Base-by-base conservation (phyloP, 352 stramenopile genomes). In the Phytophthora capsici region DNA sequence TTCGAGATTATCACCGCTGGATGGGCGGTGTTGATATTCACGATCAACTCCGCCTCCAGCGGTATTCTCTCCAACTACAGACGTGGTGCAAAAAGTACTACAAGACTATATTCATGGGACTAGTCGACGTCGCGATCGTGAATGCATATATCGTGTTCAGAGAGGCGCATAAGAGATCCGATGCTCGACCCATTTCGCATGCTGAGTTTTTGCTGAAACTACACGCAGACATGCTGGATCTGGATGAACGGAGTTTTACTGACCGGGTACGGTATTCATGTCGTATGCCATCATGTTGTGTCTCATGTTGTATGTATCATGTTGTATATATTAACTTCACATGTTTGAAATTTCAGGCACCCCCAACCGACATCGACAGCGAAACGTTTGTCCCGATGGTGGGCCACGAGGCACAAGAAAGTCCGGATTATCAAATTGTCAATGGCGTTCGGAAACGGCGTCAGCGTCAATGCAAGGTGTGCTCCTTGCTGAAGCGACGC, bases 61-160 rank as follows among this genome's bases (percentile, higher is more conserved):
- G 37, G 0, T 65, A 69, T 32, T 63, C 59, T 4, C 36, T 73
- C 1, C 59, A 73, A 26, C 26, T 49, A 4, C 49, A 45, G 36
- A 41, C 14, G 25, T 14, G 51, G 5, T 56, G 62, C 23, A 40
- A 25, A 16, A 69, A 68, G 28, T 73, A 69, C 48, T 58, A 64
- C 43, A 75, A 70, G 34, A 25, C 6, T 8, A 34, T 67, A 2
- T 63, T 75, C 5, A 32, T 66, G 16, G 48, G 43, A 1, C 25
- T 73, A 12, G 38, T 66, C 0, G 58, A 69, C 17, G 56, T 65
- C 41, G 38, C 58, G 7, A 36, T 72, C 4, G 38, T 72, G n/a
- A 69, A 69, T 26, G 34, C 28, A 0, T 66, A 62, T 49, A 45
- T 69, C 22, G 41, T 73, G 4, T 44, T 58, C 43, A 13, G 48